phyloP scores from a whole-genome alignment of 2,329 filamentous ascomycete species.

The Pseudogymnoascus sp. region DNA sequence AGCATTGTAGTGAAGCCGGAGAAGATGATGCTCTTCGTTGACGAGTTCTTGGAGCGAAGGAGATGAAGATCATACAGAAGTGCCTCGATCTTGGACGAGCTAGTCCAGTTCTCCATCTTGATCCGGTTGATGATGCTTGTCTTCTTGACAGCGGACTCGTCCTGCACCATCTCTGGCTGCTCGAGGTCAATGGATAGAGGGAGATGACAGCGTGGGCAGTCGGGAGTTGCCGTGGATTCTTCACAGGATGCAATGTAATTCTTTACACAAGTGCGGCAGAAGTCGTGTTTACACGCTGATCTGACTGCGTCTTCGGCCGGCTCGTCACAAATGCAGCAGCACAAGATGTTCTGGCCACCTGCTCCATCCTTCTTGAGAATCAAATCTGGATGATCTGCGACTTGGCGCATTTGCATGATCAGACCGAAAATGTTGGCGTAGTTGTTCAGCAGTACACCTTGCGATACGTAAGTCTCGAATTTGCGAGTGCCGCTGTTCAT shows the following conservation, averaged over 20 bases:
- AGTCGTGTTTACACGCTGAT: constrained; percentile 87
- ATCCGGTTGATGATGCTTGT: constrained; percentile 97
- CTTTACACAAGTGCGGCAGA: constrained; percentile 73
- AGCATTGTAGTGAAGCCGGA: constrained; percentile 97
- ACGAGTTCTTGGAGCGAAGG: constrained; percentile 83
- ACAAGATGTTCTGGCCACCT: constrained; percentile 79
- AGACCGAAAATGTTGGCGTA: constrained; percentile 98
- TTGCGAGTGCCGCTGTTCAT: constrained; percentile 84
- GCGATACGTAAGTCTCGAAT: constrained; percentile 92
- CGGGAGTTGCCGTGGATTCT: constrained; percentile 48
- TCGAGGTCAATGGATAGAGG: constrained; percentile 83
- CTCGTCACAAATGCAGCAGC: constrained; percentile 94
- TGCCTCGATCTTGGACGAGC: constrained; percentile 95
- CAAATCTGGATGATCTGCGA: constrained; percentile 91
- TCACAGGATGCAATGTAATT: constrained; percentile 73
- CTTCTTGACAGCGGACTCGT: constrained; percentile 80
- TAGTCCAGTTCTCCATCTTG: constrained; percentile 98
- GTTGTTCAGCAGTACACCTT: constrained; percentile 90
- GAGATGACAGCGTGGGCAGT: constrained; percentile 90
- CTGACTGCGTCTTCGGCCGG: constrained; percentile 89
- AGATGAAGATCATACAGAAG: constrained; percentile 90
- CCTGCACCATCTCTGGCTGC: constrained; percentile 90
- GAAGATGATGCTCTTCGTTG: constrained; percentile 95
- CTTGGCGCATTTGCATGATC: constrained; percentile 99
- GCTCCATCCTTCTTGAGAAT: constrained; percentile 81